A percentile compares a stretch with the other conserved stretches of the same genome.
phyloP scores from a whole-genome alignment of 805 yeast species.

The Lipomyces chichibuensis region DNA sequence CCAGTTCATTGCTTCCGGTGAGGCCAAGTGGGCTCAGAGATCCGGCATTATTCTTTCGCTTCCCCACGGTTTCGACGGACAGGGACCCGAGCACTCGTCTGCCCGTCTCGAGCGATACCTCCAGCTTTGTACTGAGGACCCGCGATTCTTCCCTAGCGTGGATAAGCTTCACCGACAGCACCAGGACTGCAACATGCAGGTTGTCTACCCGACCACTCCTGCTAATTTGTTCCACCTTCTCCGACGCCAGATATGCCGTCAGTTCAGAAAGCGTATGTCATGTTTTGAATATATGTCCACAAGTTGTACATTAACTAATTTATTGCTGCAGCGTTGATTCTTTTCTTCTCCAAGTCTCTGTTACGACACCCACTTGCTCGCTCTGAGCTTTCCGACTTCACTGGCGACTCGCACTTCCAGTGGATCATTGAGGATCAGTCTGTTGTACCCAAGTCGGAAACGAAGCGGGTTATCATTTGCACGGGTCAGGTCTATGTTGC shows the following conservation, averaged over 20 bases:
- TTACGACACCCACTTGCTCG: constrained; percentile 98
- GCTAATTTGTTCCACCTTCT: constrained; percentile 93
- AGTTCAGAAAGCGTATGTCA: constrained; percentile 66
- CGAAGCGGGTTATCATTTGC: constrained; percentile 81
- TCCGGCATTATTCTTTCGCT: constrained; percentile 92
- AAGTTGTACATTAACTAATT: constrained; percentile 50
- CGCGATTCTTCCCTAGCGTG: constrained; percentile 86
- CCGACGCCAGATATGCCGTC: constrained; percentile 99
- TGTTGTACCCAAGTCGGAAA: constrained; percentile 72
- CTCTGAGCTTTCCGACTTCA: constrained; percentile 79
- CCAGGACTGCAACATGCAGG: constrained; percentile 97
- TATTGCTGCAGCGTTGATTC: constrained; percentile 54
- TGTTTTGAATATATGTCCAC: background rate
- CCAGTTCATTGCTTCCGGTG: constrained; percentile 96
- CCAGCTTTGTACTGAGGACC: constrained; percentile 94
- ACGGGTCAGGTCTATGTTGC: constrained; percentile 96
- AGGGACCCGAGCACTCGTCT: constrained; percentile 99
- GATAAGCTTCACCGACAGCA: constrained; percentile 94
- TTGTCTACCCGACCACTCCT: constrained; percentile 98
- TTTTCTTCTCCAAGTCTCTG: constrained; percentile 90
- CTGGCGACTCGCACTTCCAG: constrained; percentile 88
- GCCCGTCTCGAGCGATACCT: constrained; percentile 97
- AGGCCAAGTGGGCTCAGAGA: constrained; percentile 98
- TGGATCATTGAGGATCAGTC: constrained; percentile 95
- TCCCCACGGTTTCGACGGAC: constrained; percentile 99